Evolutionary conservation across 345 rosid genomes (phyloP), one percentile per base, ranked within the genome.

Genomic region (Aquilaria sinensis): DNA sequence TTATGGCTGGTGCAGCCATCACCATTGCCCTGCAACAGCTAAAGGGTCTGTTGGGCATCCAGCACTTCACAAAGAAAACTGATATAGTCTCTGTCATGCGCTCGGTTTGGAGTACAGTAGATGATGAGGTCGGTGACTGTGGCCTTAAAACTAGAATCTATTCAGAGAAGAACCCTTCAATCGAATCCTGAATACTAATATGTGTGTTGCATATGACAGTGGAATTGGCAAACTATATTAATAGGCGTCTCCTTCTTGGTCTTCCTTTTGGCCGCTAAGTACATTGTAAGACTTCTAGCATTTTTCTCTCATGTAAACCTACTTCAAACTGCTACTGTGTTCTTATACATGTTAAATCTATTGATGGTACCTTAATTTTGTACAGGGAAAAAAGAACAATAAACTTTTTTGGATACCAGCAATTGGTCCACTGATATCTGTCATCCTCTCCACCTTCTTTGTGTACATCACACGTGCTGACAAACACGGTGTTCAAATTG

Each of bases 1-100:
- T 92, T 70, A 92, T 92, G 98, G 96, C 80, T 0, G 98, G 96
- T 68, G 91, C 98, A 60, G 98, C 96, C 61, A 80, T 89, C 55
- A 89, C 96, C 55, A 92, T 89, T 65, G 77, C 91, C 34, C 91
- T 92, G 53, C 98, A 89, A 70, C 98, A 92, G 72, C 96, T 89
- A 47, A 89, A 89, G 75, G 96, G 96, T 47, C 80, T 92, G 62
- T 91, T 92, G 8, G 98, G 96, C 54, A 85, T 92, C 15, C 56
- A 77, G 37, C 69, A 70, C 0, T 92, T 92, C 63, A 92, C 98
- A 2, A 81, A 80, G 73, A 78, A 92, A 8, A 75, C 81, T 6
- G 91, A 84, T 71, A 61, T 92, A 33, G 50, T 85, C 61, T 54
- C 70, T 10, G 76, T 72, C 37, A 64, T 78, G 70, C 47, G 30